These are phyloP conservation scores for Fusarium anthophilum DNA, from an alignment of 2,329 filamentous ascomycete genomes.

Conservation along the genomic window DNA sequence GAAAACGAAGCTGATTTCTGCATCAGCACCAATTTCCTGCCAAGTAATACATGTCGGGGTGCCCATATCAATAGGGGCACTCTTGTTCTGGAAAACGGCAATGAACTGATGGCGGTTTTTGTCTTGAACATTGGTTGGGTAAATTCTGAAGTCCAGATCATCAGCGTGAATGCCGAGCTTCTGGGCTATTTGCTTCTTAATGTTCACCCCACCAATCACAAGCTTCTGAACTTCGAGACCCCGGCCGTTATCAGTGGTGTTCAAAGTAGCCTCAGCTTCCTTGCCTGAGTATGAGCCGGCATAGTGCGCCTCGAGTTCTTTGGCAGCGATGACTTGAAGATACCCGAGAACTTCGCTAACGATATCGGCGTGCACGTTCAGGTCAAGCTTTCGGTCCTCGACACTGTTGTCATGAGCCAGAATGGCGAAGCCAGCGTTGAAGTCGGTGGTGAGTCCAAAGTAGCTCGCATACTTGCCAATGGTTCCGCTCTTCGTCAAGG, in stretches of 20 bases:
- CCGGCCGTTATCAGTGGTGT: constrained; percentile 32
- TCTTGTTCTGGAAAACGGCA: constrained; percentile 45
- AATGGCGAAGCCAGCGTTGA: constrained; percentile 45
- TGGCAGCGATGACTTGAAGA: constrained; percentile 4
- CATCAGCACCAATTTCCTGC: constrained; percentile 31
- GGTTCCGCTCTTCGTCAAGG: constrained; percentile 41
- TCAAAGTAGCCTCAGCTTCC: background rate
- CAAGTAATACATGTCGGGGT: constrained; percentile 50
- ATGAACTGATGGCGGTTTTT: constrained; percentile 41
- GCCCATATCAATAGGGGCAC: constrained; percentile 43
- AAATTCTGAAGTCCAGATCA: constrained; percentile 44
- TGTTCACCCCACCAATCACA: constrained; percentile 13
- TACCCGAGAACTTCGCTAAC: constrained; percentile 37
- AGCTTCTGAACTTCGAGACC: constrained; percentile 41
- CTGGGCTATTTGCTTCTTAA: constrained; percentile 27
- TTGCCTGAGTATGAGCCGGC: constrained; percentile 1
- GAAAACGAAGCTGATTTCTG: constrained; percentile 21
- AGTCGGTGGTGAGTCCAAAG: constrained; percentile 28
- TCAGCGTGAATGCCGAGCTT: constrained; percentile 29
- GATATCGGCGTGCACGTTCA: constrained; percentile 48
- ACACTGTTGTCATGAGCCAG: constrained; percentile 45
- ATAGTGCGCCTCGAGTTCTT: constrained; percentile 22
- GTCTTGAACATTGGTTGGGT: constrained; percentile 44
- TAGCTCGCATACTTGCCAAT: constrained; percentile 44
- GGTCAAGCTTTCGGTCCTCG: constrained; percentile 39